These are phyloP conservation scores for Cladophialophora chaetospira DNA, from an alignment of 2,329 filamentous ascomycete species.

Conservation along the genomic window DNA sequence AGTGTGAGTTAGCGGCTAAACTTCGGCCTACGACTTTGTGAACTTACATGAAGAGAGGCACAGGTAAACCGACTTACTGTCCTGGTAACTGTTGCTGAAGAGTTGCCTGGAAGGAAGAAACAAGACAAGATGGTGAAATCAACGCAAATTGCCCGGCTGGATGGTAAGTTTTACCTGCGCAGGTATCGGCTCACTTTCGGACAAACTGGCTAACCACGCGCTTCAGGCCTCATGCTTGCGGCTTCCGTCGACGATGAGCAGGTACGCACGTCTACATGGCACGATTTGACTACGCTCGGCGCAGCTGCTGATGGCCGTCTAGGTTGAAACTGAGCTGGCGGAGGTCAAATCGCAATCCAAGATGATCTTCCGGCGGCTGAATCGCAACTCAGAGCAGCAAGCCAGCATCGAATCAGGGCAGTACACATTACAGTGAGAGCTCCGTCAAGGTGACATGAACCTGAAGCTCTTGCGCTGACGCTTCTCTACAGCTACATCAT, in stretches of 20 bases:
- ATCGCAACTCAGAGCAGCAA: constrained; percentile 84
- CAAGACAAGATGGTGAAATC: background rate
- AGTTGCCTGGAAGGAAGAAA: background rate
- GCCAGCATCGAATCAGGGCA: constrained; percentile 85
- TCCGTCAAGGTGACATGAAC: background rate
- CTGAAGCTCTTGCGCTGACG: background rate
- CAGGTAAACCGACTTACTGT: background rate
- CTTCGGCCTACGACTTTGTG: no score
- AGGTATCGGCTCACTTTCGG: background rate
- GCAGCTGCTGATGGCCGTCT: background rate
- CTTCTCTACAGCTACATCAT: constrained; percentile 71
- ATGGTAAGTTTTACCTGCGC: background rate
- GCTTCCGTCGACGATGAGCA: constrained; percentile 92
- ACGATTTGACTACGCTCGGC: no score
- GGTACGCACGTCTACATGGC: constrained; percentile 48
- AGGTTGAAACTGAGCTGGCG: constrained; percentile 72
- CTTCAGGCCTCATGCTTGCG: constrained; percentile 83
- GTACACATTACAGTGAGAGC: constrained; percentile 81
- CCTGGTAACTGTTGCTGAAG: background rate
- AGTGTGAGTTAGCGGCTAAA: no score
- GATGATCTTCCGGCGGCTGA: constrained; percentile 83
- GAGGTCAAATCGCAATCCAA: constrained; percentile 92
- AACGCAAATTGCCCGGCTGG: constrained; percentile 1
- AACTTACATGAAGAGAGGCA: no score
- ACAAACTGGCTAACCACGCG: constrained; percentile 14